A percentile compares a stretch with the other conserved stretches of the same genome.
Conservation (phyloP, 768 basidiomycete genomes). For the Phaeotremella skinneri region DNA sequence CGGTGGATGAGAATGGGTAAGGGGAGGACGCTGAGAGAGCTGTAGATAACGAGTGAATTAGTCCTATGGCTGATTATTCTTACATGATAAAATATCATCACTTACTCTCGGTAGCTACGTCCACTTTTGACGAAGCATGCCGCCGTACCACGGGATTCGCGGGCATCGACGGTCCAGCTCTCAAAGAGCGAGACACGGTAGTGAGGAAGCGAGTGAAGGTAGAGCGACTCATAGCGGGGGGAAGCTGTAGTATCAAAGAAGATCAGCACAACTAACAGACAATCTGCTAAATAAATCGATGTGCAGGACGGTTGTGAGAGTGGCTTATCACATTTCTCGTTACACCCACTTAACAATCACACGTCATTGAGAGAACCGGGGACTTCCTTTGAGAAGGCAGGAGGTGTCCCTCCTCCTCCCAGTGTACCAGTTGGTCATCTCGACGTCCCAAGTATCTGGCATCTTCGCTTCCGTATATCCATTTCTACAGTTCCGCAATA, state of each 20-base stretch:
- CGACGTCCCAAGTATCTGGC: too few relatives aligned
- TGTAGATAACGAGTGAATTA: neutral
- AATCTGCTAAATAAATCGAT: too few relatives aligned
- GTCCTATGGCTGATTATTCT: neutral
- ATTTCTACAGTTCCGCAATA: too few relatives aligned
- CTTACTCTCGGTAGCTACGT: slow-evolving; percentile 7
- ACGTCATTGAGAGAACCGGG: too few relatives aligned
- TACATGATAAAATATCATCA: neutral
- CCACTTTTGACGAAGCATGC: neutral
- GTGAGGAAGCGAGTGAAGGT: neutral
- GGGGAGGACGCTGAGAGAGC: slow-evolving; percentile 9
- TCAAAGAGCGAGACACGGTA: neutral
- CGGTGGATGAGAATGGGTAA: slow-evolving; percentile 36
- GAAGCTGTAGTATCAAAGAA: neutral
- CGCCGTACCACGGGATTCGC: neutral
- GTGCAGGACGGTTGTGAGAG: too few relatives aligned
- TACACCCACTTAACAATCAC: too few relatives aligned
- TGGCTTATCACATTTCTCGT: too few relatives aligned
- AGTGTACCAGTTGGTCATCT: too few relatives aligned
- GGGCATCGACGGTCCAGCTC: neutral
- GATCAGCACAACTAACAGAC: too few relatives aligned
- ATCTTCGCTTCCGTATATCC: too few relatives aligned
- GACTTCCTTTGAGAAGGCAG: too few relatives aligned
- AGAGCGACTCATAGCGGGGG: neutral
- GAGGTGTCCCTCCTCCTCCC: too few relatives aligned